phyloP scores from a whole-genome alignment of 1,139 yeast species.

The Blastobotrys arbuscula region DNA sequence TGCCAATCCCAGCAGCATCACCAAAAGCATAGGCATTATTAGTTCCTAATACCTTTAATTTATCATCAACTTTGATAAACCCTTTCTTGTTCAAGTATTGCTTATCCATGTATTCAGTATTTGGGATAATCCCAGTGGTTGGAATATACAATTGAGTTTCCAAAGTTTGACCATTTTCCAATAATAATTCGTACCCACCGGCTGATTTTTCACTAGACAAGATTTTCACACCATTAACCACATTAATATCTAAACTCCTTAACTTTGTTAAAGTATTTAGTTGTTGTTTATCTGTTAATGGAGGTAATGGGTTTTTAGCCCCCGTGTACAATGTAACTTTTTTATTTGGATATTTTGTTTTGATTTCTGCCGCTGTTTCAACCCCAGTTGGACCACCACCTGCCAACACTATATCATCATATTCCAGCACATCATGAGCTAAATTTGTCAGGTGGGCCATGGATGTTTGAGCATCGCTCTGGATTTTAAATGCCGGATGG shows the following conservation, averaged over 20 bases:
- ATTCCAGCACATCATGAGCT: conserved; percentile 67
- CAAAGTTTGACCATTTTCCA: conserved; percentile 19
- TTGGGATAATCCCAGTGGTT: conserved; percentile 23
- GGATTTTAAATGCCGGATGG: conserved; percentile 67
- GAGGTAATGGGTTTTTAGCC: conserved; percentile 19
- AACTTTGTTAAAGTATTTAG: conserved; percentile 17
- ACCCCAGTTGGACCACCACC: conserved; percentile 96
- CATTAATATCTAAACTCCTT: conserved; percentile 20
- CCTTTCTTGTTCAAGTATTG: conserved; percentile 17
- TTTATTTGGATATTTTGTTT: conserved; percentile 20
- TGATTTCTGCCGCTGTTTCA: conserved; percentile 72
- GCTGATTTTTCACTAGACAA: conserved; percentile 10
- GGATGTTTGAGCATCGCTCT: conserved; percentile 49
- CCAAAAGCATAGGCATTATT: conserved; percentile 26
- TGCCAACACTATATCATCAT: conserved; percentile 69
- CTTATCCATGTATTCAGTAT: conserved; percentile 24
- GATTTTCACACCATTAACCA: conserved; percentile 18
- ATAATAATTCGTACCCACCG: neutral
- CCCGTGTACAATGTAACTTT: conserved; percentile 26
- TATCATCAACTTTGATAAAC: conserved; percentile 20
- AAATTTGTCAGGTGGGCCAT: conserved; percentile 69
- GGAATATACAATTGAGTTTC: conserved; percentile 21
- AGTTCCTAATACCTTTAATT: conserved; percentile 23
- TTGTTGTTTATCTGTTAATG: conserved; percentile 15
- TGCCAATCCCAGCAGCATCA: conserved; percentile 20